Base-by-base conservation (phyloP, 768 basidiomycete genomes). In the Stropharia rugosoannulata region DNA sequence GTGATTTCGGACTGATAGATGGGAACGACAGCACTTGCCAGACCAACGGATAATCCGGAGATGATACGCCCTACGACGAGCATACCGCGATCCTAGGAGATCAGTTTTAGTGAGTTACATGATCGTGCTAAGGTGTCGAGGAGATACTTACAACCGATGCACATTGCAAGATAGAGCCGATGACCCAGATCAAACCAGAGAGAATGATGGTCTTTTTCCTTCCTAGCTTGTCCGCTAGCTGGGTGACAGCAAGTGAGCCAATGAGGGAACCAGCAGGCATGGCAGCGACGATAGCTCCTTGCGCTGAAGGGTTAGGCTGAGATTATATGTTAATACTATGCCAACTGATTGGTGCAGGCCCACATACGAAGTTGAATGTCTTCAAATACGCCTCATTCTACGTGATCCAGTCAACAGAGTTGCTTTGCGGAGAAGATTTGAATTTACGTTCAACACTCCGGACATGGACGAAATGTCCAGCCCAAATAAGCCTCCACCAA, bases 381-480 rank as follows among this genome's bases (percentile, higher is more conserved):
- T 53, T 62, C 18, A 72, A 61, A 54, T 80, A 80, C 16, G 66
- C 60, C 13, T 69, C 62, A 54, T 79, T 80, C 76, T 79, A 49
- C 19, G 5, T 29, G 12, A 12, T 10, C 9, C 4, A n/a, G 10
- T 29, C 22, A 46, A 5, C 25, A 18, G 18, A 11, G 25, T 42
- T 5, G 1, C 27, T 47, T 27, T 19, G 32, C 0, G 9, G 36
- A 35, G 13, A 7, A 49, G 13, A 16, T 11, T 7, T 8, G 27
- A 18, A 63, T 70, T 49, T 48, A 70, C 71, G 53, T 66, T 86
- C 60, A 90, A 70, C 49, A 90, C 86, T 7, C 85, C 87, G 49
- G 88, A 87, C 88, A 90, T 90, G 65, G 87, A 90, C 63, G 87
- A 87, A 64, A 90, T 89, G 76, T 90, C 89, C 74, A 90, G 67